phyloP scores from a whole-genome alignment of 441 rosid genomes.

The Aquilaria agallochum region DNA sequence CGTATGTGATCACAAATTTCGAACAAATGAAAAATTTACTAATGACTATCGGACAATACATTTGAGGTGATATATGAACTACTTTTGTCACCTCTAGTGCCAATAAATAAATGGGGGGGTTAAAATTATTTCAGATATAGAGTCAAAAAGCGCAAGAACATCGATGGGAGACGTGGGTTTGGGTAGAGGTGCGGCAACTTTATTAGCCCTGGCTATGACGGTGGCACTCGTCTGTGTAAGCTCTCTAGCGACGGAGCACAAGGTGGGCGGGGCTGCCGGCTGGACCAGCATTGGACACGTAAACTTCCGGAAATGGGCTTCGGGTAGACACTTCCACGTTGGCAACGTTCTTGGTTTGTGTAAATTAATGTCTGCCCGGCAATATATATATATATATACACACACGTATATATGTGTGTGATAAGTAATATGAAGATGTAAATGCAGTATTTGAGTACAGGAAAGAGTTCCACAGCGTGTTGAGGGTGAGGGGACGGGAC shows the following conservation, averaged over 20 bases:
- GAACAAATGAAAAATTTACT: no score
- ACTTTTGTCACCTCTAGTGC: no score
- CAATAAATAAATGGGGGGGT: no score
- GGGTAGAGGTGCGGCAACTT: background rate
- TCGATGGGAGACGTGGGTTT: constrained; percentile 5
- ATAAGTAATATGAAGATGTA: background rate
- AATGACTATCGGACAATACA: no score
- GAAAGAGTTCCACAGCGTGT: constrained; percentile 10
- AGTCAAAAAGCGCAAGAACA: no score
- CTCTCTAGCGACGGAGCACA: constrained; percentile 9
- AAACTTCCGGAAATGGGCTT: constrained; percentile 16
- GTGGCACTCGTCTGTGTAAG: constrained; percentile 1
- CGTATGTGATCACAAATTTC: no score
- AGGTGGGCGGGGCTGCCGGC: constrained; percentile 17
- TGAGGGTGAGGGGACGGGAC: constrained; percentile 9
- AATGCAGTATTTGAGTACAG: constrained; percentile 20
- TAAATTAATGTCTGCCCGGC: no score
- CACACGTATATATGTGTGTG: no score
- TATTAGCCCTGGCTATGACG: background rate
- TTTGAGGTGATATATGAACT: no score
- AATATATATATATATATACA: no score
- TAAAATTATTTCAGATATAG: no score
- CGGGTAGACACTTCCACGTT: constrained; percentile 1
- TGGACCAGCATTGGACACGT: constrained; percentile 9
- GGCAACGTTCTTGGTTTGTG: constrained; percentile 13